Percentiles rank a stretch among this genome's conserved stretches.
Evolutionary conservation across 495 filamentous ascomycete genomes (phyloP).

Genomic region (Tuber brumale): DNA sequence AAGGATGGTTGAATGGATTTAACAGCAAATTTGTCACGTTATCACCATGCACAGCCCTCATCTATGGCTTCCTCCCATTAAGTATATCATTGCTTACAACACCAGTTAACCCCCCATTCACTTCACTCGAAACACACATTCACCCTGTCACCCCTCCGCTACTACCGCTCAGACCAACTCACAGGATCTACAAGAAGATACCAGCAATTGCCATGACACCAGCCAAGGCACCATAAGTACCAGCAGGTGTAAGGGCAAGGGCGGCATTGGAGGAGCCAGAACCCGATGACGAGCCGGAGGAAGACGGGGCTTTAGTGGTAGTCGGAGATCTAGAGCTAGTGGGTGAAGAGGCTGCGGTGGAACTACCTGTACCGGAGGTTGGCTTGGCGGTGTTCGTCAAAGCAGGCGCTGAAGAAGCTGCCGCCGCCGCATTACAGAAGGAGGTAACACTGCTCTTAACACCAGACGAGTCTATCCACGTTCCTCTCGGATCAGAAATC

Average conservation of each 20-base stretch:
- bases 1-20: background rate
- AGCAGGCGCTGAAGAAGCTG: slow-evolving; percentile 27
- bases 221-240: slow-evolving; percentile 29
- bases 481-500: background rate
- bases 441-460: slow-evolving; percentile 37
- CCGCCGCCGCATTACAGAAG: slow-evolving; percentile 44
- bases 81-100: background rate
- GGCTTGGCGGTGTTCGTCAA: slow-evolving; percentile 19
- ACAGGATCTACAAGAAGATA: slow-evolving; percentile 35
- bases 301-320: slow-evolving; percentile 6
- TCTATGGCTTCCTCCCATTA: background rate
- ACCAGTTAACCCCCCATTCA: slow-evolving; percentile 13
- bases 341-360: slow-evolving; percentile 8
- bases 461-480: slow-evolving; percentile 25
- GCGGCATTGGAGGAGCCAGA: slow-evolving; percentile 9
- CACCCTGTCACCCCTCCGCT: slow-evolving; percentile 8
- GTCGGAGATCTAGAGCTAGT: background rate
- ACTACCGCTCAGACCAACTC: background rate
- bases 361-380: slow-evolving; percentile 16
- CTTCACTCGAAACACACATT: slow-evolving; percentile 13
- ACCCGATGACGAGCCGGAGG: slow-evolving; percentile 22
- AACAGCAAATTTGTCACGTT: background rate
- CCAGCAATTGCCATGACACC: slow-evolving; percentile 41
- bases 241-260: slow-evolving; percentile 27
- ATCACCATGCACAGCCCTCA: background rate